A percentile compares a stretch with the other conserved stretches of the same genome.
Conservation (phyloP, 192 early-diverging fungal genomes). For the Podila clonocystis region DNA sequence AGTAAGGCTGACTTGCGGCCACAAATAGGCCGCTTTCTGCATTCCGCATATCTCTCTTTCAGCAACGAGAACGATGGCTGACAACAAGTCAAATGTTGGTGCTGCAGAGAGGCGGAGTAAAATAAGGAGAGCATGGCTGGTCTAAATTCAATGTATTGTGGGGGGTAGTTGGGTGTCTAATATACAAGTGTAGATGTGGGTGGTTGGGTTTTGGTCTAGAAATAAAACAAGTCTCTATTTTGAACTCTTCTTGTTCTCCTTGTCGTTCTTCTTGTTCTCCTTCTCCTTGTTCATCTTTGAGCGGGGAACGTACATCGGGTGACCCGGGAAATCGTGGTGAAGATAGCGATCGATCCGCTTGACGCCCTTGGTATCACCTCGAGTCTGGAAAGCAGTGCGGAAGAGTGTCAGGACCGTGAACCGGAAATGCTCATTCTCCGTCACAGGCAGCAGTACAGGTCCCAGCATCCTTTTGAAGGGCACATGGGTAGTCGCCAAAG, state of each 20-base stretch:
- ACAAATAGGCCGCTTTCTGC: no score
- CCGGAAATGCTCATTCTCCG: constrained; percentile 23
- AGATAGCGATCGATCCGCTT: constrained; percentile 23
- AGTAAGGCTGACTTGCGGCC: no score
- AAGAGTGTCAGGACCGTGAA: constrained; percentile 28
- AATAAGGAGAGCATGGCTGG: no score
- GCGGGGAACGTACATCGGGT: not conserved
- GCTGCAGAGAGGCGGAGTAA: no score
- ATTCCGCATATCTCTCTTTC: no score
- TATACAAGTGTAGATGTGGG: no score
- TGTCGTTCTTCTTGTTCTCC: not conserved
- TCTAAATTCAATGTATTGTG: no score
- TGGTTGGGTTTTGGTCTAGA: no score
- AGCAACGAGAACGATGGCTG: no score
- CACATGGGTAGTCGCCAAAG: constrained; percentile 13
- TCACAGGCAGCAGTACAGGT: constrained; percentile 3
- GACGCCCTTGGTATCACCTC: constrained; percentile 23
- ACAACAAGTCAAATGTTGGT: no score
- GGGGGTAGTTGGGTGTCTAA: no score
- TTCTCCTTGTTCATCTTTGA: not conserved
- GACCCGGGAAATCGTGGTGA: constrained; percentile 15
- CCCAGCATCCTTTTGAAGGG: constrained; percentile 21
- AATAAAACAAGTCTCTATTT: not conserved
- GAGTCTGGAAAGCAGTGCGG: constrained; percentile 14
- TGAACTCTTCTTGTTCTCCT: not conserved